Evolutionary conservation across 768 basidiomycete genomes (phyloP), one percentile per base, ranked within the genome.

Genomic region (Chlorophyllum brunneum): DNA sequence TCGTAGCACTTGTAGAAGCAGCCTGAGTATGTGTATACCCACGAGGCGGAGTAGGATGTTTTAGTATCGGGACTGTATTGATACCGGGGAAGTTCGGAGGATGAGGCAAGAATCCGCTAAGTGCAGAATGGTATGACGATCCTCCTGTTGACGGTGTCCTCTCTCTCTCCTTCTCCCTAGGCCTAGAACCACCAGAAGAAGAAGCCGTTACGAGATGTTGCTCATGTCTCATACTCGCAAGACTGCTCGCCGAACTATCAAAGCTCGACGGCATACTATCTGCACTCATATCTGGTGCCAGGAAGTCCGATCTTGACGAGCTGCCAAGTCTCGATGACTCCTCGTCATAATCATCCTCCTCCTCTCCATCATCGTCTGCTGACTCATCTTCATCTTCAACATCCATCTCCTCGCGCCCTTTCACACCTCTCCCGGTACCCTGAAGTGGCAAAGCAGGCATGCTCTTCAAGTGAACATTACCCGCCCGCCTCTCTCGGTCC

Each of bases 371-470:
- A 30, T 67, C 61, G 11, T 60, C 60, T 4, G 63, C 70, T 2
- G 65, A 67, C 27, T 62, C 61, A n/a, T 68, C 70, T 3, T 67
- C 72, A 31, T 66, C 67, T 29, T 58, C 60, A 36, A 55, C 63
- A 18, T 67, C 67, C 24, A 66, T 70, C 22, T 63, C 61, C 29
- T 70, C 74, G 48, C 68, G 65, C n/a, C 61, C 65, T 33, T 57
- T 61, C 5, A 61, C 61, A 30, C 67, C 69, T 26, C 64, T 63
- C 46, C 56, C 61, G 15, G 51, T 58, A 26, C 60, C 69, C 46
- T 66, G 68, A 24, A 47, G 16, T 23, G 64, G 62, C 31, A 64
- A 56, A 23, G 77, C 81, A 27, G 85, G 85, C 68, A 84, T 79
- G 54, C 70, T 79, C 40, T 72, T 69, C 56, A 83, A 63, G 10